Evolutionary conservation across 805 yeast species (phyloP), one percentile per base, ranked within the genome.

Genomic region (Kazachstania africana): DNA sequence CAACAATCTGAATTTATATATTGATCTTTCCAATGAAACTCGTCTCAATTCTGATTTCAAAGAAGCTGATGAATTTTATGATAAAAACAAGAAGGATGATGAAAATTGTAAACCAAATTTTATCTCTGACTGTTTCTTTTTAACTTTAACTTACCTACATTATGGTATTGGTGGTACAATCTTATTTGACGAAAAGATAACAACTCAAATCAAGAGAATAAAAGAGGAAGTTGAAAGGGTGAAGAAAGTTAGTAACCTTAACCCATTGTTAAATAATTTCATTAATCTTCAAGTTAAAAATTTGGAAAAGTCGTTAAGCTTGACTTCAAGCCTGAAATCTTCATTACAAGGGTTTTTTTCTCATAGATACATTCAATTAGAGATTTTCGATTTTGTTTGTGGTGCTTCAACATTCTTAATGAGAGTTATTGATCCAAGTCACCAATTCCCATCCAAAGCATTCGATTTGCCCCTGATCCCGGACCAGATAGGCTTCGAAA

Each of bases 121-220:
- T 52, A 83, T 91, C n/a, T 75, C 95, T 6, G 91, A 88, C 42
- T 78, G 94, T 46, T 91, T 85, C 55, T 91, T 68, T 47, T 53
- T 91, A 34, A 73, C 87, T 5, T 62, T 79, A 31, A 75, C 94
- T 0, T 85, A 78, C 51, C 56, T 83, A 29, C 87, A 88, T 43
- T 91, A 80, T 57, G 98, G 97, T 26, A 61, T 83, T 26, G 94
- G 94, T 16, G 97, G 96, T 30, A 58, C 79, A 0, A 57, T 69
- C 35, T 65, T 72, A 27, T 64, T 62, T 28, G 71, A 73, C 37
- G 74, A 70, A 27, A 71, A 77, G 36, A 47, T 76, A 20, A 60
- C 68, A 12, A 70, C 69, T 39, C 63, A 69, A 37, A 55, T 75
- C 16, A 66, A 63, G 21, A 63, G 63, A 44, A 43, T 72, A 16